Evolutionary conservation across 208 protist genomes (phyloP).

Genomic region (Leishmania arabica): DNA sequence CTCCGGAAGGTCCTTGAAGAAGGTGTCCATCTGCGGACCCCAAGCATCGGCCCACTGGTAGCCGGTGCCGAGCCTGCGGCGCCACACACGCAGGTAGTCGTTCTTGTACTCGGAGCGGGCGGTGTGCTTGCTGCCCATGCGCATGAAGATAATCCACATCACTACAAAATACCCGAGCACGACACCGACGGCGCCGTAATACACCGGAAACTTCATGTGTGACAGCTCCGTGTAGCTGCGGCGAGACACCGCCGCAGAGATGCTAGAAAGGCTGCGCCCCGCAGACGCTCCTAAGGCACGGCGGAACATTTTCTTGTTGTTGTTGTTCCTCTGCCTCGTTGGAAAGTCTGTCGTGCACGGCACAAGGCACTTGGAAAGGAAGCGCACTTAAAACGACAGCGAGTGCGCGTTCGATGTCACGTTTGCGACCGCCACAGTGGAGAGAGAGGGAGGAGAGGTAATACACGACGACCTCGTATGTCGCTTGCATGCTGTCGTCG

Average conservation of each 20-base stretch:
- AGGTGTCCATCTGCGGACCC: conserved; percentile 76
- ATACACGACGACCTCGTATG: not conserved
- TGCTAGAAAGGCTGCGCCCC: conserved; percentile 32
- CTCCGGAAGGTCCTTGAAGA: conserved; percentile 84
- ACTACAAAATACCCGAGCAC: conserved; percentile 75
- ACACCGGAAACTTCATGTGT: conserved; percentile 84
- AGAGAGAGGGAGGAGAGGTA: not conserved
- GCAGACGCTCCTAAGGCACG: conserved; percentile 57
- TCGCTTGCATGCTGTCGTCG: not conserved
- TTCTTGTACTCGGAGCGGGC: conserved; percentile 70
- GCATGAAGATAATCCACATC: conserved; percentile 74
- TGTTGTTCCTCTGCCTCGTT: not conserved
- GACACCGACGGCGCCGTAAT: conserved; percentile 39
- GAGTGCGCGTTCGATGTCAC: not conserved
- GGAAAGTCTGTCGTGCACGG: not conserved
- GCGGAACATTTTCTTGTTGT: conserved; percentile 57
- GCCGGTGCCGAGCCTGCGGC: conserved; percentile 84
- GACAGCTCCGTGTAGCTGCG: conserved; percentile 77
- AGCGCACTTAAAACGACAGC: not conserved
- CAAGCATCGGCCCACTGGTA: conserved; percentile 91
- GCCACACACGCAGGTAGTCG: conserved; percentile 84
- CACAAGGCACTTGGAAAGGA: not conserved
- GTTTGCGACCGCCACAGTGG: not conserved
- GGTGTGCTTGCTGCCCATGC: conserved; percentile 55
- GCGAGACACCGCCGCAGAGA: conserved; percentile 30